These are phyloP conservation scores for Scleromitrula shiraiana DNA, from an alignment of 2,329 filamentous ascomycete species.

Conservation along the genomic window DNA sequence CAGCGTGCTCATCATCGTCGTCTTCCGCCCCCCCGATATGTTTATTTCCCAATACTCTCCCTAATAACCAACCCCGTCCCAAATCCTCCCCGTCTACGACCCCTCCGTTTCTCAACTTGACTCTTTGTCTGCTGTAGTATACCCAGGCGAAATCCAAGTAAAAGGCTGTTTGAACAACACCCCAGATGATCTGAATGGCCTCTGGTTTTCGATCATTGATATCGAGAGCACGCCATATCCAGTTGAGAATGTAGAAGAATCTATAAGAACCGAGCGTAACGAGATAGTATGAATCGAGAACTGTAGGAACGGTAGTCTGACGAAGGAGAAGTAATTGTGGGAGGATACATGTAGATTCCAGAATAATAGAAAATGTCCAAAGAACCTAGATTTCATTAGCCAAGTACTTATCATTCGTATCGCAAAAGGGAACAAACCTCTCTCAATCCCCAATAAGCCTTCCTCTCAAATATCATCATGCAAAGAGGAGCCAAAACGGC, in stretches of 20 bases:
- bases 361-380: constrained; percentile 83
- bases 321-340: constrained; percentile 87
- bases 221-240: constrained; percentile 65
- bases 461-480: constrained; percentile 56
- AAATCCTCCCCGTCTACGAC: constrained; percentile 87
- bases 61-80: constrained; percentile 75
- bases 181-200: constrained; percentile 73
- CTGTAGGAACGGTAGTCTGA: constrained; percentile 90
- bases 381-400: constrained; percentile 47
- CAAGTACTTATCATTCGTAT: neutral
- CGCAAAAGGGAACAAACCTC: constrained; percentile 35
- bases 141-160: constrained; percentile 97
- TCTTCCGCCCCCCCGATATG: constrained; percentile 43
- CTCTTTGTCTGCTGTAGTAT: constrained; percentile 85
- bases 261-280: constrained; percentile 81
- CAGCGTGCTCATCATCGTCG: constrained; percentile 22
- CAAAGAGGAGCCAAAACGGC: constrained; percentile 63
- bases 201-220: constrained; percentile 55
- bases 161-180: constrained; percentile 78
- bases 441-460: constrained; percentile 39
- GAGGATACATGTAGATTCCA: constrained; percentile 85
- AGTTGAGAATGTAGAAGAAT: constrained; percentile 83
- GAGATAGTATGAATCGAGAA: constrained; percentile 95
- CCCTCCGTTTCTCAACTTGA: constrained; percentile 83
- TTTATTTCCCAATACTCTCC: constrained; percentile 62